Percentiles rank a stretch among this genome's conserved stretches.
These are phyloP conservation scores for Eremochloa ophiuroides DNA, from an alignment of 176 grass and related monocot species.

Conservation along the genomic window DNA sequence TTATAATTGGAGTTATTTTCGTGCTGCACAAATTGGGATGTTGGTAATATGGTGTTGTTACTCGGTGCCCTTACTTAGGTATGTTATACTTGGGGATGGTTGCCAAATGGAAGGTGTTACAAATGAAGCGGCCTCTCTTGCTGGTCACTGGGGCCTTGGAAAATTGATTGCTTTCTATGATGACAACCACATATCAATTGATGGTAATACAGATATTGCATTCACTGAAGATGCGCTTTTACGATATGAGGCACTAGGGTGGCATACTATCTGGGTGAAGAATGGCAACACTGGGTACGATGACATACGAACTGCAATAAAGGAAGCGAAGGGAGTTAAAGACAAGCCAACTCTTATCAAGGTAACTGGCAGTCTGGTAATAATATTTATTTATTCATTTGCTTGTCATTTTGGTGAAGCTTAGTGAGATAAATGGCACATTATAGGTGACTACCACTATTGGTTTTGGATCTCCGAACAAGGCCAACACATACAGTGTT, in stretches of 20 bases:
- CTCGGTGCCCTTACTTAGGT: slow-evolving; percentile 48
- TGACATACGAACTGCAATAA: slow-evolving; percentile 66
- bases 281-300: slow-evolving; percentile 79
- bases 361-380: slow-evolving; percentile 5
- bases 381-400: slow-evolving; percentile 11
- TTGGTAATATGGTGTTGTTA: background rate
- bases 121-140: slow-evolving; percentile 72
- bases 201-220: slow-evolving; percentile 74
- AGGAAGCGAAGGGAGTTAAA: slow-evolving; percentile 64
- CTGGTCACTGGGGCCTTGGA: slow-evolving; percentile 90
- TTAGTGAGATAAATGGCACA: background rate
- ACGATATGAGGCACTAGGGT: slow-evolving; percentile 79
- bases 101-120: slow-evolving; percentile 95
- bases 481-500: slow-evolving; percentile 67
- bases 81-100: no score
- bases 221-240: slow-evolving; percentile 79
- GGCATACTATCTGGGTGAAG: slow-evolving; percentile 91
- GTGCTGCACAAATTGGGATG: background rate
- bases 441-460: slow-evolving; percentile 82
- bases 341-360: slow-evolving; percentile 89
- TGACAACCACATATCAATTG: no score
- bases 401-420: background rate
- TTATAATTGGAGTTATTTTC: background rate
- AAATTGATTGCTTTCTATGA: slow-evolving; percentile 96
- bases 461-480: slow-evolving; percentile 91